Conservation (phyloP, 352 stramenopile species). For the Globisporangium perplexum region DNA sequence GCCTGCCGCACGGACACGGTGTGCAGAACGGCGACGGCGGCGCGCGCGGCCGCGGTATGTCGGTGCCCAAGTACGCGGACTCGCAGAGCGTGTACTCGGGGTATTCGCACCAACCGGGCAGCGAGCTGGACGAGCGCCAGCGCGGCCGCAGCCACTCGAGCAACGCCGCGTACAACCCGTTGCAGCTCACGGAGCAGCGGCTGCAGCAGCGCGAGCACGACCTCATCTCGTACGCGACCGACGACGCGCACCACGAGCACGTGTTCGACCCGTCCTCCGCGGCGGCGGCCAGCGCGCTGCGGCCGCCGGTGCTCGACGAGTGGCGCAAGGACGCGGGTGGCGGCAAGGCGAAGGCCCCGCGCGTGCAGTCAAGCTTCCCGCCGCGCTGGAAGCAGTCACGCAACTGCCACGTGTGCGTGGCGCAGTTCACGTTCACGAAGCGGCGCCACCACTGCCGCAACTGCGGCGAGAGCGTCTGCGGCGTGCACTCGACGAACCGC, state of each 20-base stretch:
- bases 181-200: constrained; percentile 51
- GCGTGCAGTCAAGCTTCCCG: constrained; percentile 50
- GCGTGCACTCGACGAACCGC: constrained; percentile 71
- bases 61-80: neutral
- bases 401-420: constrained; percentile 62
- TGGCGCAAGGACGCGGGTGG: constrained; percentile 5
- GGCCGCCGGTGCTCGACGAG: constrained; percentile 1
- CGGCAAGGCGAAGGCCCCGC: constrained; percentile 12
- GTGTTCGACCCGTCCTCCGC: constrained; percentile 7
- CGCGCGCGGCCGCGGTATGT: constrained; percentile 4
- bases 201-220: constrained; percentile 62
- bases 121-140: constrained; percentile 2
- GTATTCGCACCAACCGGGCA: constrained; percentile 22
- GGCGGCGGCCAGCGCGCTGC: constrained; percentile 2
- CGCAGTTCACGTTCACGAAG: constrained; percentile 50
- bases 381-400: constrained; percentile 73
- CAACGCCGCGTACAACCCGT: constrained; percentile 33
- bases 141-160: constrained; percentile 12
- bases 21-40: neutral
- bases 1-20: constrained; percentile 1
- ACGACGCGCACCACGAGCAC: constrained; percentile 35
- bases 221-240: constrained; percentile 44
- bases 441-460: constrained; percentile 82
- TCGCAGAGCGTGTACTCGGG: constrained; percentile 26
- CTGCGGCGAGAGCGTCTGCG: constrained; percentile 72